phyloP scores from a whole-genome alignment of 2,329 filamentous ascomycete genomes.

The Penicillium psychrosexuale region DNA sequence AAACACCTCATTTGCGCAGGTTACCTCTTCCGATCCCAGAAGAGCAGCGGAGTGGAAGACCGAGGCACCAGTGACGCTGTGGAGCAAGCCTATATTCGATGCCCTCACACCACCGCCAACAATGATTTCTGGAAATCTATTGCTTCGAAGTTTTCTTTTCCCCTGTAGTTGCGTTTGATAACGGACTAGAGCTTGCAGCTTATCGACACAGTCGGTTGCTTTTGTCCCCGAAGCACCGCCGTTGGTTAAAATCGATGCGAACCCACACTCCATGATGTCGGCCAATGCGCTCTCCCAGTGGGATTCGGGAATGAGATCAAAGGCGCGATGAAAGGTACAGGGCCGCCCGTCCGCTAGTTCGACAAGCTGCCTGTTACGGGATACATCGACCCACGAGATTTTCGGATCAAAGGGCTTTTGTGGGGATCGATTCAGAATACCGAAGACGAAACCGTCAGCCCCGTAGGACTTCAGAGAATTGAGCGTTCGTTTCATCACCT shows the following conservation, averaged over 20 bases:
- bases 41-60: slow-evolving; percentile 48
- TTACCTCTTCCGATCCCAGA: background rate
- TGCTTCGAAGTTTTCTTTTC: background rate
- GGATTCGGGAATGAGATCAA: slow-evolving; percentile 43
- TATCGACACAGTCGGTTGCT: slow-evolving; percentile 36
- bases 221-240: slow-evolving; percentile 38
- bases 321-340: slow-evolving; percentile 56
- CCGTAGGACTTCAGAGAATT: slow-evolving; percentile 30
- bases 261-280: slow-evolving; percentile 45
- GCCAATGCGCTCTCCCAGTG: slow-evolving; percentile 28
- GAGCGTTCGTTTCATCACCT: slow-evolving; percentile 45
- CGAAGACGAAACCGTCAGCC: slow-evolving; percentile 53
- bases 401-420: background rate
- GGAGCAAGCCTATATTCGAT: slow-evolving; percentile 41
- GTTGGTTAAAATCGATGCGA: slow-evolving; percentile 49
- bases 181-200: slow-evolving; percentile 29
- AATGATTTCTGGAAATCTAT: slow-evolving; percentile 42
- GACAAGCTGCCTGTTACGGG: slow-evolving; percentile 45
- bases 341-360: slow-evolving; percentile 40
- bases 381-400: slow-evolving; percentile 37
- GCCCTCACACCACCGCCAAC: slow-evolving; percentile 52
- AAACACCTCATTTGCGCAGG: slow-evolving; percentile 1
- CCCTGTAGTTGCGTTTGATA: background rate
- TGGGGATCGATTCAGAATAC: slow-evolving; percentile 38
- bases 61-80: slow-evolving; percentile 24